Evolutionary conservation across 2,329 filamentous ascomycete species (phyloP), one percentile per base, ranked within the genome.

Genomic region (Pyricularia grisea): DNA sequence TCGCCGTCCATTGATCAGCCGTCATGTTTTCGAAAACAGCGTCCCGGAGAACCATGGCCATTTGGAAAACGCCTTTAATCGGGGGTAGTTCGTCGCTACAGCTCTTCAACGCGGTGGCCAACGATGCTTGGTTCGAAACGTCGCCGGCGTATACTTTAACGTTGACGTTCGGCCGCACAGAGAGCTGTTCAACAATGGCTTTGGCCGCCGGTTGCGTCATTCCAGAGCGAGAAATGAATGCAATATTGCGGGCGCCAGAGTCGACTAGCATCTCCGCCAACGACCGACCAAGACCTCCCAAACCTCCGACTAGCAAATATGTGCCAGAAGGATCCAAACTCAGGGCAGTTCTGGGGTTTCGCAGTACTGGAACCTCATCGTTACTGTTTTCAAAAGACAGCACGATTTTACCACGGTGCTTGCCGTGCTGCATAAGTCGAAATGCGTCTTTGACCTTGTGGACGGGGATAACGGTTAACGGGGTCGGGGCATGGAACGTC

Each of bases 1-100:
- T 81, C 4, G 76, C 71, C 3, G 72, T 70, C 81, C 84, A 87
- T 68, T 81, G 77, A 0, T 76, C 74, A 69, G 78, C 79, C 0
- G 76, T 77, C 84, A 87, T 86, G 70, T 80, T 80, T 25, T 80
- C 77, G 68, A 85, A 86, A 0, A 83, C 74, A 0, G 78, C 75
- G 70, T 87, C 85, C 1, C 11, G 9, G 14, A 65, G 30, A 17
- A 23, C 17, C 65, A 67, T 67, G 17, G 65, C 65, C 31, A 33
- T 27, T 36, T 73, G 71, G 11, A 73, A 69, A 36, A 68, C 70
- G 36, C 72, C 72, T 36, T 69, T 68, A n/a, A 73, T 66, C 50
- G 69, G 65, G 12, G 71, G 72, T 33, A 69, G 72, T 5, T 68
- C 63, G 23, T 42, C 31, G 25, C 11, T 4, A 7, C 6, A 69